phyloP scores from a whole-genome alignment of 305 asterid species.

The Rubia tinctorum region DNA sequence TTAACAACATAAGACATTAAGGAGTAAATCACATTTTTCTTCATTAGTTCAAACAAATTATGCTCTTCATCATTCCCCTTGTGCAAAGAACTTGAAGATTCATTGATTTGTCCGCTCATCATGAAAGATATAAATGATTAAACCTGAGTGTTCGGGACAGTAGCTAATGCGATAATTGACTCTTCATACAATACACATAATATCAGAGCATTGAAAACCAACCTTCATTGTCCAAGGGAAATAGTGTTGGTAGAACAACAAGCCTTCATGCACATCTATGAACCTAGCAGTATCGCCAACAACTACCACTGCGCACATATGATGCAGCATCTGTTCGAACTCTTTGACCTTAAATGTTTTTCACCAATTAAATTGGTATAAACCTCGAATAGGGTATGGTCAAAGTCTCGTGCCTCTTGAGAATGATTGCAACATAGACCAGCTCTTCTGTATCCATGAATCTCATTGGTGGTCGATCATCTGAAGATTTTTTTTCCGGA shows the following conservation, averaged over 20 bases:
- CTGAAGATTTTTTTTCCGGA: conserved; percentile 88
- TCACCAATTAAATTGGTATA: conserved; percentile 94
- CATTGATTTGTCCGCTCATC: too few species aligned
- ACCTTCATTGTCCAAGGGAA: conserved; percentile 90
- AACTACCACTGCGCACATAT: conserved; percentile 86
- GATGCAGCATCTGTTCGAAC: conserved; percentile 91
- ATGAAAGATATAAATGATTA: too few species aligned
- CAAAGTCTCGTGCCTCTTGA: conserved; percentile 90
- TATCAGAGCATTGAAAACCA: conserved; percentile 63
- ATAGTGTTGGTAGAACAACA: conserved; percentile 74
- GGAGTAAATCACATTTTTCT: too few species aligned
- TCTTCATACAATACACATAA: conserved; percentile 79
- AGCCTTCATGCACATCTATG: conserved; percentile 63
- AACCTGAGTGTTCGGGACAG: too few species aligned
- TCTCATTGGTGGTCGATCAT: conserved; percentile 90
- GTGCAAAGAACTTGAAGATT: too few species aligned
- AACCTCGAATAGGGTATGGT: conserved; percentile 88
- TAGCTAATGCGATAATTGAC: too few species aligned
- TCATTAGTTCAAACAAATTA: too few species aligned
- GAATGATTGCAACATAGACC: conserved; percentile 93
- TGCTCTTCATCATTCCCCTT: too few species aligned
- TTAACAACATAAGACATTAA: too few species aligned
- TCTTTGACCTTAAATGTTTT: conserved; percentile 82
- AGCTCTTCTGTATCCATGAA: conserved; percentile 93
- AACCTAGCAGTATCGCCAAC: conserved; percentile 75